A percentile compares a stretch with the other conserved stretches of the same genome.
phyloP scores from a whole-genome alignment of 23 red algal genomes.

The Gracilaria gracilis region DNA sequence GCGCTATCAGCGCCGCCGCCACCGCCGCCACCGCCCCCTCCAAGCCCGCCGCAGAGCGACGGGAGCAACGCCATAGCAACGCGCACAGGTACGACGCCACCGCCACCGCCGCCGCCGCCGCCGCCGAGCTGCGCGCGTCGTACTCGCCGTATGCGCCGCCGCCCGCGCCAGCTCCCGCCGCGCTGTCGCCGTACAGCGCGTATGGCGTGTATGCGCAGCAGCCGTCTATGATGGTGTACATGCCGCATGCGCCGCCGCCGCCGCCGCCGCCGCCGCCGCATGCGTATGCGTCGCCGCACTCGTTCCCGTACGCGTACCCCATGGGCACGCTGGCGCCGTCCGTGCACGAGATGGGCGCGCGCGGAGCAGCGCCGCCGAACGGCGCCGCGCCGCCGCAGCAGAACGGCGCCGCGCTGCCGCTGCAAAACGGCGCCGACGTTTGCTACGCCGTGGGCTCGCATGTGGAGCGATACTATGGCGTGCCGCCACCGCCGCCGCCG shows the following conservation, averaged over 20 bases:
- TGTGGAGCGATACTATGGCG: not conserved
- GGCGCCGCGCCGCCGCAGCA: no score
- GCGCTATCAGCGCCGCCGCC: not conserved
- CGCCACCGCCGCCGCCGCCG: not conserved
- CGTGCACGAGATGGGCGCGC: not conserved
- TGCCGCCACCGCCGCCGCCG: constrained; percentile 4
- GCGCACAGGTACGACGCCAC: no score
- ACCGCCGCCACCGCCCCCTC: no score
- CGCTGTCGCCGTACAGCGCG: not conserved
- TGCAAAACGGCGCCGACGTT: not conserved
- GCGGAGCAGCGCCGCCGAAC: not conserved
- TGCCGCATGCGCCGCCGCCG: not conserved
- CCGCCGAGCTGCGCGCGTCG: not conserved
- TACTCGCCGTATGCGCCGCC: not conserved
- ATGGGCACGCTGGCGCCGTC: not conserved
- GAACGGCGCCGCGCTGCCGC: not conserved
- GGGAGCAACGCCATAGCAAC: no score
- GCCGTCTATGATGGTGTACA: constrained; percentile 22
- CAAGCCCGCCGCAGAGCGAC: no score
- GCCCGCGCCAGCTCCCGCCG: not conserved
- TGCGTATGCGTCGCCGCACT: not conserved
- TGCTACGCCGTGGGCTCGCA: not conserved
- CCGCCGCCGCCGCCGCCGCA: not conserved
- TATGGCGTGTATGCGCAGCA: constrained; percentile 1
- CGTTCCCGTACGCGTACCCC: not conserved